phyloP scores from a whole-genome alignment of 2,329 filamentous ascomycete species.

The Hypoxylon sp. region DNA sequence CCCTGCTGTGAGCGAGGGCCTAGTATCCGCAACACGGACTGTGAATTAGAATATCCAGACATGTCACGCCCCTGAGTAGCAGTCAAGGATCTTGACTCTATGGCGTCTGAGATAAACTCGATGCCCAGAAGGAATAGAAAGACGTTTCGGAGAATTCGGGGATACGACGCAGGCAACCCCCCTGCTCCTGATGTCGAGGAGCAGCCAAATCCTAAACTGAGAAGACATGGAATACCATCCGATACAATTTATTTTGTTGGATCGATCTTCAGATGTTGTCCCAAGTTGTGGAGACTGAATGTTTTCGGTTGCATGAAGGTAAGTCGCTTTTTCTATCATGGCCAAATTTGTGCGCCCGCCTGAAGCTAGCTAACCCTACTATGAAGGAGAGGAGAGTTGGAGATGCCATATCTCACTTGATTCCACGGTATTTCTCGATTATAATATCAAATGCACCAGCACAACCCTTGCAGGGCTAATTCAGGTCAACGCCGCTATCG shows the following conservation, averaged over 20 bases:
- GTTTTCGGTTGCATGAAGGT: constrained; percentile 78
- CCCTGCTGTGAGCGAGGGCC: background rate
- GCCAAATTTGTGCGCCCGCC: background rate
- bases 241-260: constrained; percentile 64
- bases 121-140: background rate
- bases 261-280: constrained; percentile 74
- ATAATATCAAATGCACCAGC: too few relatives aligned
- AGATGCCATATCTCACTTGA: too few relatives aligned
- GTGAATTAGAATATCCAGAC: background rate
- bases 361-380: too few relatives aligned
- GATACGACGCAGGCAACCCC: too few relatives aligned
- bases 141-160: background rate
- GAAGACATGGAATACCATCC: background rate
- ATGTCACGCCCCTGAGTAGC: background rate
- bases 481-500: too few relatives aligned
- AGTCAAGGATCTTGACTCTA: background rate
- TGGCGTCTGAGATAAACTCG: background rate
- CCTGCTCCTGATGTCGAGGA: background rate
- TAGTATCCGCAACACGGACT: background rate
- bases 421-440: too few relatives aligned
- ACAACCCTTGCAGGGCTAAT: too few relatives aligned
- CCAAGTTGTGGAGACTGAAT: constrained; percentile 70
- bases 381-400: too few relatives aligned
- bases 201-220: background rate
- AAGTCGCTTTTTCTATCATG: constrained; percentile 44